These are phyloP conservation scores for Globisporangium acanthophoron DNA, from an alignment of 352 stramenopile species.

Conservation along the genomic window DNA sequence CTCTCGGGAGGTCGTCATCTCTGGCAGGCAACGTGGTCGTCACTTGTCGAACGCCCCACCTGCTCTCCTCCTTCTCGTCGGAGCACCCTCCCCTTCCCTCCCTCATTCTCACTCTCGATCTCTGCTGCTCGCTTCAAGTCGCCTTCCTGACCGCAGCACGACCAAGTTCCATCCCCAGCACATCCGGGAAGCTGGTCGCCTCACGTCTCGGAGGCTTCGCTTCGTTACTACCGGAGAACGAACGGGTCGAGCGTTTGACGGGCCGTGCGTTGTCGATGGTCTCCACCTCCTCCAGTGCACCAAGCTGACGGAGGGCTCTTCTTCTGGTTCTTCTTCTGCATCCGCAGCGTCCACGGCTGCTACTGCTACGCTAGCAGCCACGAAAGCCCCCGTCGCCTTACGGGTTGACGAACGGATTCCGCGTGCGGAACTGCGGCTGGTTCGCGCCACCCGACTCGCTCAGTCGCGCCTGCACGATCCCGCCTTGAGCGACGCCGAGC, in stretches of 20 bases:
- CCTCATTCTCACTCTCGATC: no score
- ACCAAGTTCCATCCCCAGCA: not conserved
- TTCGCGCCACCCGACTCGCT: slow-evolving; percentile 2
- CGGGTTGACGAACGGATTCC: slow-evolving; percentile 60
- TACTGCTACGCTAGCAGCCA: not conserved
- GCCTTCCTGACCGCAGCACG: no score
- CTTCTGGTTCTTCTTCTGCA: not conserved
- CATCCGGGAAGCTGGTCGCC: not conserved
- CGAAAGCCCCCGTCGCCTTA: slow-evolving; percentile 17
- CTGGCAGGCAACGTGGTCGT: no score
- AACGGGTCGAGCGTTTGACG: not conserved
- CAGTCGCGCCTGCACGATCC: not conserved
- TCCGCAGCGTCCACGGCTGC: not conserved
- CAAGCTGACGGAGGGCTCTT: not conserved
- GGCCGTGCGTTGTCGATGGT: not conserved
- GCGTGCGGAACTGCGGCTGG: slow-evolving; percentile 34
- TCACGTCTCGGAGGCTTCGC: not conserved
- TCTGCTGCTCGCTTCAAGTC: no score
- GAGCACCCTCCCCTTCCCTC: no score
- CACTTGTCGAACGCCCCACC: no score
- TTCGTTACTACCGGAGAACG: not conserved
- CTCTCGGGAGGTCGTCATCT: not conserved
- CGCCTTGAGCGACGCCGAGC: not conserved
- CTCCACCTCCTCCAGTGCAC: not conserved
- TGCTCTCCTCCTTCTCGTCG: no score